Conservation (phyloP, 805 yeast genomes). For the Metschnikowia baotianmanensis region DNA sequence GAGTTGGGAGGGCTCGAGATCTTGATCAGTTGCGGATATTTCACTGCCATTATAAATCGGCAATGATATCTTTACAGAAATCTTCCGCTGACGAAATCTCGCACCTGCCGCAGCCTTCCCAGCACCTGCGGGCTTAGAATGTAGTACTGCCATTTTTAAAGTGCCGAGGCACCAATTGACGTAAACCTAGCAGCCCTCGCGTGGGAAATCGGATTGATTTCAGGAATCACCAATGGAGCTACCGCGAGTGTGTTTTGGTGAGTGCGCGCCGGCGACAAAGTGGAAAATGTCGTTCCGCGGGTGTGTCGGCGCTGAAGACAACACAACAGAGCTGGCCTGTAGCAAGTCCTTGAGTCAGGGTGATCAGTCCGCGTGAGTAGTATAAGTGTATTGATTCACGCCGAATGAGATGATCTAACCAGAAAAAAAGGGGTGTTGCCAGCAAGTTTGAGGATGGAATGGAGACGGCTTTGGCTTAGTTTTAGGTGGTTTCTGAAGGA, state of each 20-base stretch:
- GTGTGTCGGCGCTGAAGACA: constrained; percentile 12
- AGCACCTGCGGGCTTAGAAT: constrained; percentile 34
- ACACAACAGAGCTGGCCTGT: constrained; percentile 8
- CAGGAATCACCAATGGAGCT: constrained; percentile 1
- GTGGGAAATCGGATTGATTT: not conserved
- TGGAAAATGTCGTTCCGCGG: constrained; percentile 22
- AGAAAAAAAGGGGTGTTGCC: constrained; percentile 3
- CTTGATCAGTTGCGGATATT: constrained; percentile 68
- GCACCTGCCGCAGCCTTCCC: constrained; percentile 48
- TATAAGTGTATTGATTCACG: constrained; percentile 1
- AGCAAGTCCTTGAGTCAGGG: constrained; percentile 3
- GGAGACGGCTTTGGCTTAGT: constrained; percentile 4
- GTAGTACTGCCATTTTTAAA: constrained; percentile 38
- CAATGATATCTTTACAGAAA: constrained; percentile 84
- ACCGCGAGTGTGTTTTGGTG: constrained; percentile 5
- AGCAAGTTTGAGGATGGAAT: not conserved
- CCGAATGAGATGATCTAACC: constrained; percentile 1
- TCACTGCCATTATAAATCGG: constrained; percentile 76
- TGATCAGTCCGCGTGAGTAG: constrained; percentile 3
- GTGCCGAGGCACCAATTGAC: constrained; percentile 15
- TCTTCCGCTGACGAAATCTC: constrained; percentile 90
- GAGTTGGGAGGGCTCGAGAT: constrained; percentile 42
- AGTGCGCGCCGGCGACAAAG: constrained; percentile 13
- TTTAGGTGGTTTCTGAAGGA: constrained; percentile 16
- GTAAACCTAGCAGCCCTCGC: constrained; percentile 3